phyloP scores from a whole-genome alignment of 306 rosid species.

The Glycyrrhiza uralensis region DNA sequence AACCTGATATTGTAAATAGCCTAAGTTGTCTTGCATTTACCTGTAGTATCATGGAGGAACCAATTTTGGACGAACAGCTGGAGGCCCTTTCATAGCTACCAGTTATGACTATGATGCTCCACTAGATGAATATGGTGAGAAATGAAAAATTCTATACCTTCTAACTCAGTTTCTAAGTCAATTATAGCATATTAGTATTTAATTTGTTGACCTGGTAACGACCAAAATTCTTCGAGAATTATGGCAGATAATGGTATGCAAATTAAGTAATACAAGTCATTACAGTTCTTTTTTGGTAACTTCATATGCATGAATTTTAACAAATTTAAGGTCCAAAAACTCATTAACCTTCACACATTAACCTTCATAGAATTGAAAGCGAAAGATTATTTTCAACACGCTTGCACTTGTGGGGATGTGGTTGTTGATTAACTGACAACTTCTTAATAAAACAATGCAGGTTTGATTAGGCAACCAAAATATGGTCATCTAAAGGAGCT shows the following conservation, averaged over 20 bases:
- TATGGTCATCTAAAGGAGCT: slow-evolving; percentile 97
- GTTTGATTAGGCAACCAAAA: slow-evolving; percentile 92
- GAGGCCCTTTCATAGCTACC: slow-evolving; percentile 97
- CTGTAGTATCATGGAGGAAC: slow-evolving; percentile 96
- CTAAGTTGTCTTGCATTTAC: neutral
- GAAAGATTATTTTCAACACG: neutral
- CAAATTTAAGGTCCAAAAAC: neutral
- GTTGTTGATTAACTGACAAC: slow-evolving; percentile 13
- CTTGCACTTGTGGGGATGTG: slow-evolving; percentile 9
- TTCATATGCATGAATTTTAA: neutral
- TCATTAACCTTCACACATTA: too few relatives aligned
- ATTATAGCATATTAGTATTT: too few relatives aligned
- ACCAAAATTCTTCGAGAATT: neutral
- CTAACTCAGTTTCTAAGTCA: neutral
- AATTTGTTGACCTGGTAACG: neutral
- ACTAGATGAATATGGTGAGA: slow-evolving; percentile 95
- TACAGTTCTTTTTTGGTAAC: neutral
- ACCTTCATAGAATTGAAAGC: neutral
- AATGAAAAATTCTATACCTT: neutral
- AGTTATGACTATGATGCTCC: slow-evolving; percentile 99
- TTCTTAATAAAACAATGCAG: slow-evolving; percentile 37
- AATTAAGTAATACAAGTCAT: neutral
- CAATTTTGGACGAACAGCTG: slow-evolving; percentile 97
- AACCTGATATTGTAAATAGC: neutral
- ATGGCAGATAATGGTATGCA: neutral